phyloP scores from a whole-genome alignment of 2,329 filamentous ascomycete genomes.

The Didymella segeticola region DNA sequence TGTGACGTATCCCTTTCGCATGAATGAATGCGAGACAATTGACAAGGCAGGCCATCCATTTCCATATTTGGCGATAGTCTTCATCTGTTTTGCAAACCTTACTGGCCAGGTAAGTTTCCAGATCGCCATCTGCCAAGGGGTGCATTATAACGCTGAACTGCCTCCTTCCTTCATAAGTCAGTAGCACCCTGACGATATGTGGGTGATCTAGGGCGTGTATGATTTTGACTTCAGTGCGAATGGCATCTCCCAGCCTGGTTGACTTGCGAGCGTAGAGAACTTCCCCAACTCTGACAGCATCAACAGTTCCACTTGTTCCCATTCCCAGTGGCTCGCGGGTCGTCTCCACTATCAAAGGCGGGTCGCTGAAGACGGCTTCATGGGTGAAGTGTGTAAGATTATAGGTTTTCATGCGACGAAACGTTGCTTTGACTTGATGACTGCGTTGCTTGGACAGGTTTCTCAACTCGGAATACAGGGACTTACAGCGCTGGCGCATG shows the following conservation, averaged over 20 bases:
- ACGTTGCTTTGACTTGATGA: background rate
- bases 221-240: background rate
- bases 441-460: background rate
- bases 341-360: background rate
- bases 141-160: background rate
- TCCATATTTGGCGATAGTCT: background rate
- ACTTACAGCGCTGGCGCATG: background rate
- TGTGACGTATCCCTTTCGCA: conserved; percentile 22
- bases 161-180: background rate
- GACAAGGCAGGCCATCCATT: conserved; percentile 12
- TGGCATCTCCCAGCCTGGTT: background rate
- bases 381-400: background rate
- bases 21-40: conserved; percentile 22
- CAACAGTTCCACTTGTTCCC: background rate
- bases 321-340: background rate
- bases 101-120: background rate
- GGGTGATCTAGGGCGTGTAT: background rate
- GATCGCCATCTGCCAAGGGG: background rate
- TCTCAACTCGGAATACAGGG: background rate
- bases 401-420: background rate
- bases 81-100: background rate
- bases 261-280: background rate
- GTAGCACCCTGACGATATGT: background rate
- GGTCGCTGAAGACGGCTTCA: background rate
- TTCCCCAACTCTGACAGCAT: background rate